phyloP scores from a whole-genome alignment of 2,329 filamentous ascomycete species.

The Colletotrichum sp. region DNA sequence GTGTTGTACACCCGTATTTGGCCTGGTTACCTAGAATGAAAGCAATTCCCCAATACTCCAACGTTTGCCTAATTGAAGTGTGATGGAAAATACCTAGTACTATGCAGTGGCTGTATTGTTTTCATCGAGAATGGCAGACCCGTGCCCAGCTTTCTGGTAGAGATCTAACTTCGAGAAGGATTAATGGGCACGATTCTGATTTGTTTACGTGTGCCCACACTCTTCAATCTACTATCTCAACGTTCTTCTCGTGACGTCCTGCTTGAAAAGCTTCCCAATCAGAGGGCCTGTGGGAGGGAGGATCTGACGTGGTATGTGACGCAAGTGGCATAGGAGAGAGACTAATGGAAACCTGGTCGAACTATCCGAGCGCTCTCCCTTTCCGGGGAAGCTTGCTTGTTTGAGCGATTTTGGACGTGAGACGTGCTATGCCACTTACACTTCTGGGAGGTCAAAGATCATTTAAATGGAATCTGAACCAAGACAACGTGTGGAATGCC shows the following conservation, averaged over 20 bases:
- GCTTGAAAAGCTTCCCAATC: neutral
- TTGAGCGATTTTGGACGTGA: neutral
- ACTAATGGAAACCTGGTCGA: neutral
- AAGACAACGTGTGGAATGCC: neutral
- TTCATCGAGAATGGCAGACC: neutral
- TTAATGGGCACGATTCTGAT: neutral
- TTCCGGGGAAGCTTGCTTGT: neutral
- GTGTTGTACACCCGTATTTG: neutral
- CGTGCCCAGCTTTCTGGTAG: neutral
- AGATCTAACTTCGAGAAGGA: neutral
- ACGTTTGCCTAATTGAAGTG: neutral
- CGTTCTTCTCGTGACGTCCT: neutral
- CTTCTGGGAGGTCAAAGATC: neutral
- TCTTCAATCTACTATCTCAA: neutral
- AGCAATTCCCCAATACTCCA: neutral
- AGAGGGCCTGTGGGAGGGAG: neutral
- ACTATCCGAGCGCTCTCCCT: neutral
- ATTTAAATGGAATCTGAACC: neutral
- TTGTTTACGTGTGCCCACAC: neutral
- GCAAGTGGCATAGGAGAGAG: neutral
- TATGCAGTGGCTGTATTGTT: neutral
- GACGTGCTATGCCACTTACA: neutral
- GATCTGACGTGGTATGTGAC: neutral
- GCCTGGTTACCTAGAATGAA: neutral
- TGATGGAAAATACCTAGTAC: neutral